phyloP scores from a whole-genome alignment of 2,329 filamentous ascomycete species.

The Pyrenochaeta sp. region DNA sequence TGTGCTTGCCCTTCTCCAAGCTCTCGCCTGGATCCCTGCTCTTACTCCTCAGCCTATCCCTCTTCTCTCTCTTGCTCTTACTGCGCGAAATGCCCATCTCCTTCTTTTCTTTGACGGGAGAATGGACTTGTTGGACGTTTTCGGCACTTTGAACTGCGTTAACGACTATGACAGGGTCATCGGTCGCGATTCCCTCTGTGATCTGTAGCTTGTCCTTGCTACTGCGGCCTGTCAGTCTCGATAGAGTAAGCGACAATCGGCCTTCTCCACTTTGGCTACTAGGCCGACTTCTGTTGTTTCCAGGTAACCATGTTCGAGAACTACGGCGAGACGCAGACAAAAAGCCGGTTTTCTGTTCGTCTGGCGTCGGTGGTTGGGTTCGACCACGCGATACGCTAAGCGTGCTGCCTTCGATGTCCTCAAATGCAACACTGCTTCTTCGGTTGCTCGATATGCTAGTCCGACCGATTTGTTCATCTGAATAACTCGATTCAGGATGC shows the following conservation, averaged over 20 bases:
- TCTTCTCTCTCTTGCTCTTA: slow-evolving; percentile 44
- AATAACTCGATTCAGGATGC: slow-evolving; percentile 22
- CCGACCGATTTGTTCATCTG: slow-evolving; percentile 40
- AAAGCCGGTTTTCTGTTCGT: slow-evolving; percentile 50
- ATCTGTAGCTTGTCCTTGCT: slow-evolving; percentile 52
- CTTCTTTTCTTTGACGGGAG: slow-evolving; percentile 34
- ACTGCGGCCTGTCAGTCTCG: slow-evolving; percentile 50
- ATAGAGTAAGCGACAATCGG: slow-evolving; percentile 54
- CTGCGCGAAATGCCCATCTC: slow-evolving; percentile 31
- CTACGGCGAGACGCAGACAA: slow-evolving; percentile 44
- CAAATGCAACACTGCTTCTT: slow-evolving; percentile 52
- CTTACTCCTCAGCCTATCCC: slow-evolving; percentile 50
- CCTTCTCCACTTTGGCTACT: slow-evolving; percentile 52
- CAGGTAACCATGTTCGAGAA: slow-evolving; percentile 42
- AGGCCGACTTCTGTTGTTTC: slow-evolving; percentile 51
- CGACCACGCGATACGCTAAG: slow-evolving; percentile 38
- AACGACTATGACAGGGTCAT: slow-evolving; percentile 42
- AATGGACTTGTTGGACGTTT: slow-evolving; percentile 19
- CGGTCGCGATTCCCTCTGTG: slow-evolving; percentile 24
- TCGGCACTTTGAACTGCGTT: slow-evolving; percentile 27
- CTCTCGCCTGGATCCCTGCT: slow-evolving; percentile 49
- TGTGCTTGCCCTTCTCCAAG: slow-evolving; percentile 38
- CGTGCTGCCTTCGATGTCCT: slow-evolving; percentile 47
- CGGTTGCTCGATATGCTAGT: slow-evolving; percentile 48
- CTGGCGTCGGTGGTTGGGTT: slow-evolving; percentile 54